Evolutionary conservation across 495 filamentous ascomycete species (phyloP).

Genomic region (Penicillium waksmanii): DNA sequence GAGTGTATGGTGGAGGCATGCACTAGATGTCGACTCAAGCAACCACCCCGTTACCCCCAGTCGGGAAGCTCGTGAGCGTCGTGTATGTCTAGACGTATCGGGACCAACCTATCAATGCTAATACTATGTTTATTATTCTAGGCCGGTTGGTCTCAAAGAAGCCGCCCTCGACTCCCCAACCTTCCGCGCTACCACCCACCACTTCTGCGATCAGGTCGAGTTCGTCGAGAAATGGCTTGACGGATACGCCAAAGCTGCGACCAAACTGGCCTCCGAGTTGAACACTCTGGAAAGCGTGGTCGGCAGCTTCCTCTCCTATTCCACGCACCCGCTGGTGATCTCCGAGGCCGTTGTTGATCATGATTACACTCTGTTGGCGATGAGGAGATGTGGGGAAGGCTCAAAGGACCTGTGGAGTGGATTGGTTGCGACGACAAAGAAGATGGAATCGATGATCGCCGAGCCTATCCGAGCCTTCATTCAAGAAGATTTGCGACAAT

Average conservation of each 20-base stretch:
- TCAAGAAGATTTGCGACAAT: conserved; percentile 67
- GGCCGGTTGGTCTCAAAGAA: conserved; percentile 90
- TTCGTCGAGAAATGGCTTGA: conserved; percentile 93
- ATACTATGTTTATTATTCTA: conserved; percentile 28
- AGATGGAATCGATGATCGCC: conserved; percentile 72
- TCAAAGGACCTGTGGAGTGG: conserved; percentile 83
- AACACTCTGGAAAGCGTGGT: conserved; percentile 69
- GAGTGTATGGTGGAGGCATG: conserved; percentile 46
- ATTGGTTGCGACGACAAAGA: conserved; percentile 69
- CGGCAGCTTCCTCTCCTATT: conserved; percentile 71
- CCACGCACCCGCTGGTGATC: conserved; percentile 69
- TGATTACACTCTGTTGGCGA: conserved; percentile 88
- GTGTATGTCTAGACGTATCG: conserved; percentile 44
- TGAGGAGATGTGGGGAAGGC: conserved; percentile 82
- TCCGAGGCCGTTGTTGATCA: conserved; percentile 86
- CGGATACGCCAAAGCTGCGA: conserved; percentile 75
- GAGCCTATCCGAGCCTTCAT: conserved; percentile 83
- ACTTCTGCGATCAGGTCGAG: conserved; percentile 93
- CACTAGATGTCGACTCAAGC: conserved; percentile 53
- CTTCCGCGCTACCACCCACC: conserved; percentile 84
- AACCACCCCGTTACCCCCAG: conserved; percentile 48
- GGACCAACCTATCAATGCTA: conserved; percentile 18
- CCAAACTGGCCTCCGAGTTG: conserved; percentile 76
- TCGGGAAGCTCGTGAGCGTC: conserved; percentile 59
- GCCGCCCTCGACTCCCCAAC: conserved; percentile 94